Conservation (phyloP, 2,329 filamentous ascomycete species). For the Ophiostoma himal-ulmi region DNA sequence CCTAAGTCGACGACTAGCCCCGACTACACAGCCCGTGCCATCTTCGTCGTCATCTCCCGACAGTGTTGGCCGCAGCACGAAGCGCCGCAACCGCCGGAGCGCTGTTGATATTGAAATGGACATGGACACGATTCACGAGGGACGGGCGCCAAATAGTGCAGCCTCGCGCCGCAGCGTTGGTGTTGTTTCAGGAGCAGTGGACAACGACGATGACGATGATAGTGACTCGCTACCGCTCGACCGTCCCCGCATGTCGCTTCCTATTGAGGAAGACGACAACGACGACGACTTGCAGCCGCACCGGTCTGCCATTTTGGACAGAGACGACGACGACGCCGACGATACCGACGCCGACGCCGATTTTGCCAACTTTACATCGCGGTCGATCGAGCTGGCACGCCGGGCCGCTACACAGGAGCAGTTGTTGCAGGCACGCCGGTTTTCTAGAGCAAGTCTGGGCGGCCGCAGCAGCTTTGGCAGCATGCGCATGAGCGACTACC, state of each 20-base stretch:
- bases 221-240: constrained; percentile 48
- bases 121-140: constrained; percentile 9
- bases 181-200: background rate
- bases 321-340: constrained; percentile 43
- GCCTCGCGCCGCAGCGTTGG: background rate
- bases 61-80: background rate
- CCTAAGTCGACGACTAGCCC: constrained; percentile 50
- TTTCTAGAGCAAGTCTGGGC: constrained; percentile 50
- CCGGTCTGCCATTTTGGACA: constrained; percentile 49
- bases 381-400: constrained; percentile 56
- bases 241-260: constrained; percentile 51
- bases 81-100: constrained; percentile 16
- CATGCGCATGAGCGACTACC: constrained; percentile 49
- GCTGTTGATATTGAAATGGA: constrained; percentile 18
- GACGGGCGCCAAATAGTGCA: constrained; percentile 12
- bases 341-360: constrained; percentile 38
- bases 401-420: constrained; percentile 43
- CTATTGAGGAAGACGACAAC: constrained; percentile 45
- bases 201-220: constrained; percentile 43
- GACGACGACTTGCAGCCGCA: constrained; percentile 50
- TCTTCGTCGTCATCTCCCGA: constrained; percentile 43
- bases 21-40: constrained; percentile 39
- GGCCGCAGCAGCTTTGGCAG: constrained; percentile 51
- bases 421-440: constrained; percentile 36
- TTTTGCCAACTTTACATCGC: constrained; percentile 45